Base-by-base conservation (phyloP, 2,329 filamentous ascomycete species). In the Clonostachys chloroleuca region DNA sequence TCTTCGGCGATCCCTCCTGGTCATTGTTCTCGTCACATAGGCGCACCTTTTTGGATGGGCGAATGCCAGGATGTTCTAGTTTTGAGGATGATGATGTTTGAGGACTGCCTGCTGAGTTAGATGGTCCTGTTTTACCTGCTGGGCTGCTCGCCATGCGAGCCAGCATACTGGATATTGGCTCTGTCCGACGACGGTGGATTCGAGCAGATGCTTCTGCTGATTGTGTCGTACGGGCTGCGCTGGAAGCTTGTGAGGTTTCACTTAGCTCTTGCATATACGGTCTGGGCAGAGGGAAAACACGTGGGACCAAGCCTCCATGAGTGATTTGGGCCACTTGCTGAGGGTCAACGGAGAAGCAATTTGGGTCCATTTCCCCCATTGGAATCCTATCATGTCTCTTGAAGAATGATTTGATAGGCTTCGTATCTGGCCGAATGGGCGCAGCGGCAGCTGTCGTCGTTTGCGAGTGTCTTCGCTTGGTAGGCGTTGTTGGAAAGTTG, bases 281-380 rank as follows among this genome's bases (percentile, higher is more conserved):
- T 39, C 80, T 67, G 1, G 80, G 80, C 8, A 83, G 65, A 4
- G 80, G 80, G 49, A 80, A 83, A 0, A 83, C 77, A 2, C 79
- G 72, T 3, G 79, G 75, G 6, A 73, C 72, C 34, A 74, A 59
- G 5, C 72, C 77, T 47, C 73, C 72, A 20, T 71, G 64, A 1
- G 76, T 78, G 47, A 78, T 62, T 46, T 65, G 66, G n/a, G 72
- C 66, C 49, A 77, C 64, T 50, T 70, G 66, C 30, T 73, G 60
- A 13, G 71, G 65, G 49, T 83, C 74, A 12, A 80, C 67, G 13
- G 72, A 65, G 54, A 83, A 83, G 57, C 77, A 82, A 51, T 83
- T 83, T 37, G 75, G 67, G 45, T 83, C 78, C 80, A 83, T 83
- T 55, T 80, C 77, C n/a, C 74, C 80, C 56, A 83, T 73, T 0